Conservation (phyloP, 805 yeast species). For the Starmera dryadoides region DNA sequence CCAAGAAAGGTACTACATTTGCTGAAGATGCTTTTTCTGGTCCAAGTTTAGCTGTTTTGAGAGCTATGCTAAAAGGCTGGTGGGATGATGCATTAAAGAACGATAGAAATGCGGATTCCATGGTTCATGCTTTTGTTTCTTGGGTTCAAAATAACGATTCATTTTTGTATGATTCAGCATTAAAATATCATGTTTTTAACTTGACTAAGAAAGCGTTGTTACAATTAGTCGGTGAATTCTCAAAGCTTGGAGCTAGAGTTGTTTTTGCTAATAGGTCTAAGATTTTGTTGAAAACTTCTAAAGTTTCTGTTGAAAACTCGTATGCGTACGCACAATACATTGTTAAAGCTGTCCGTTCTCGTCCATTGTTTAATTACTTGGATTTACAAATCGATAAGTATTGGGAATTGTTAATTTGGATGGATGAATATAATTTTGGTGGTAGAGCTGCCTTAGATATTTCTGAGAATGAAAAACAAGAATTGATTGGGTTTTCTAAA, state of each 20-base stretch:
- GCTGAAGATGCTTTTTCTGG: conserved; percentile 81
- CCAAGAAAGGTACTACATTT: conserved; percentile 31
- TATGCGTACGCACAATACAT: conserved; percentile 87
- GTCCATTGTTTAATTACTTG: conserved; percentile 74
- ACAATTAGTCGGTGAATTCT: conserved; percentile 76
- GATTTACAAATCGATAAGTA: conserved; percentile 68
- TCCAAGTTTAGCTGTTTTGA: conserved; percentile 62
- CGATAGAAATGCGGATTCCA: conserved; percentile 67
- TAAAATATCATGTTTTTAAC: conserved; percentile 84
- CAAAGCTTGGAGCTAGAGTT: conserved; percentile 68
- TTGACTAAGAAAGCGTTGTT: conserved; percentile 74
- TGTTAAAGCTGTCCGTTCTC: conserved; percentile 67
- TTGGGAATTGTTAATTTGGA: conserved; percentile 95
- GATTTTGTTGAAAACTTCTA: conserved; percentile 64
- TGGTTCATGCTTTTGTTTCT: conserved; percentile 71
- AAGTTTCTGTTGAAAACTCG: conserved; percentile 75
- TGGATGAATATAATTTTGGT: conserved; percentile 84
- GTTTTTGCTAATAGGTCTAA: conserved; percentile 77
- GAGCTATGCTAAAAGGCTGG: conserved; percentile 78
- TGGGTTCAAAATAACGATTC: conserved; percentile 85
- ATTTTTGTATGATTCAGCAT: conserved; percentile 62
- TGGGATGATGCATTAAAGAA: conserved; percentile 83
- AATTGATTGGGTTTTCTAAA: conserved; percentile 36
- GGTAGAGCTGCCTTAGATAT: conserved; percentile 49
- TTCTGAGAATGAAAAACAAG: conserved; percentile 29